Evolutionary conservation across 148 eudicot genomes (phyloP), one percentile per base, ranked within the genome.

Genomic region (Agrostemma githago): DNA sequence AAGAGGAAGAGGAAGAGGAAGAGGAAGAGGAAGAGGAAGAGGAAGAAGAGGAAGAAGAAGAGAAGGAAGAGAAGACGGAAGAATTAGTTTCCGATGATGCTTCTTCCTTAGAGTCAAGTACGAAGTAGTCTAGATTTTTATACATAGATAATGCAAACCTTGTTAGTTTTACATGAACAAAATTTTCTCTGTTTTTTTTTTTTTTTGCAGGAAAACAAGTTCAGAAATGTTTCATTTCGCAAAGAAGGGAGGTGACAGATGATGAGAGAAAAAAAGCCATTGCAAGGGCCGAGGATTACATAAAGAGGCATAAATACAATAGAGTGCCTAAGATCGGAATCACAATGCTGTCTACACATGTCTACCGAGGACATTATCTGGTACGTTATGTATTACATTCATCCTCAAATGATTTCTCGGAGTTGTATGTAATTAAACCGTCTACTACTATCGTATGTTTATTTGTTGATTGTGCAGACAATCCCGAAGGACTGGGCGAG

Each of bases 401-500:
- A 6, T 26, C 42, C 16, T 5, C 70, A 43, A 4, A 2, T 43
- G 5, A 5, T n/a, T 10, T 68, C 1, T 48, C 11, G 56, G 56
- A 1, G 56, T 51, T 48, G 34, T 26, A 26, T 26, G 34, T 26
- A 26, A 26, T 51, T 51, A 15, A 51, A 51, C 54, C 14, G 14
- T 12, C 4, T 12, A 2, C 4, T 51, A 51, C 46, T 51, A 51
- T 7, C 5, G 46, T 43, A 51, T 51, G 56, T 0, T 38, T 41
- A 26, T 12, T 17, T 58, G 37, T 38, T 20, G 70, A 20, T 63
- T 16, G 19, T 40, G 59, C 75, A 77, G 80, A 77, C 75, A 3
- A 54, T 77, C 41, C 70, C 75, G n/a, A 77, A 65, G 57, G 58
- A 41, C 10, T 77, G 80, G 80, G 80, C 80, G 0, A 3, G 8